Percentiles rank a stretch among this genome's conserved stretches.
These are phyloP conservation scores for Oropetium thomaeum DNA, from an alignment of 176 grass and related monocot species.

Conservation along the genomic window DNA sequence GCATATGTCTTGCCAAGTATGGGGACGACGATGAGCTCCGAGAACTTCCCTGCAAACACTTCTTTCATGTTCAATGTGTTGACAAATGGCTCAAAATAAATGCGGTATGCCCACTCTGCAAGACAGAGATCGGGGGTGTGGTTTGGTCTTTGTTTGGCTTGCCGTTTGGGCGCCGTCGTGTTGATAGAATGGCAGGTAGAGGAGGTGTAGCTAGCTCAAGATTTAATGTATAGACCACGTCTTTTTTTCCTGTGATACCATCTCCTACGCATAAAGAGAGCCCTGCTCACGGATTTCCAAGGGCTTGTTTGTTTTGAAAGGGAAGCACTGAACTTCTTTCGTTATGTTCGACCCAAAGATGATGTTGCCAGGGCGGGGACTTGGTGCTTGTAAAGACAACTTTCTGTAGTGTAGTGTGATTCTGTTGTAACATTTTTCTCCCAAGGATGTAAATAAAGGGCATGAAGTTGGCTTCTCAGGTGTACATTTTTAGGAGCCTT, in stretches of 20 bases:
- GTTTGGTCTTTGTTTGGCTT: constrained; percentile 42
- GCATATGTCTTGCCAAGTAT: constrained; percentile 91
- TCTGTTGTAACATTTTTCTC: constrained; percentile 17
- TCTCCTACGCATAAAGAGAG: constrained; percentile 5
- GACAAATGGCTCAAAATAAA: constrained; percentile 99
- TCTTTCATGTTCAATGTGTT: constrained; percentile 88
- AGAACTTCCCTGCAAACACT: constrained; percentile 80
- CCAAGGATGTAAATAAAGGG: constrained; percentile 41
- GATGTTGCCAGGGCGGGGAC: neutral
- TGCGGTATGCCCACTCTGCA: constrained; percentile 91
- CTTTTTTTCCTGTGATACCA: neutral
- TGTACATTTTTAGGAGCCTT: neutral
- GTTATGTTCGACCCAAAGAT: neutral
- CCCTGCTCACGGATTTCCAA: constrained; percentile 10
- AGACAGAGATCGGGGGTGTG: constrained; percentile 66
- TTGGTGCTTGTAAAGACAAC: neutral
- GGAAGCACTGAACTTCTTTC: neutral
- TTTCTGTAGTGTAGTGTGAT: constrained; percentile 7
- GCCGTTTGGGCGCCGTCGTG: constrained; percentile 58
- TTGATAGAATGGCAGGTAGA: constrained; percentile 52
- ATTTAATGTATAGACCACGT: constrained; percentile 44
- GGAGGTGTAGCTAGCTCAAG: constrained; percentile 49
- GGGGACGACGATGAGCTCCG: constrained; percentile 80
- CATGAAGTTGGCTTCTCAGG: constrained; percentile 1
- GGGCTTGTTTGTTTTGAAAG: neutral